A percentile compares a stretch with the other conserved stretches of the same genome.
phyloP scores from a whole-genome alignment of 305 asterid species.

The Withania somnifera region DNA sequence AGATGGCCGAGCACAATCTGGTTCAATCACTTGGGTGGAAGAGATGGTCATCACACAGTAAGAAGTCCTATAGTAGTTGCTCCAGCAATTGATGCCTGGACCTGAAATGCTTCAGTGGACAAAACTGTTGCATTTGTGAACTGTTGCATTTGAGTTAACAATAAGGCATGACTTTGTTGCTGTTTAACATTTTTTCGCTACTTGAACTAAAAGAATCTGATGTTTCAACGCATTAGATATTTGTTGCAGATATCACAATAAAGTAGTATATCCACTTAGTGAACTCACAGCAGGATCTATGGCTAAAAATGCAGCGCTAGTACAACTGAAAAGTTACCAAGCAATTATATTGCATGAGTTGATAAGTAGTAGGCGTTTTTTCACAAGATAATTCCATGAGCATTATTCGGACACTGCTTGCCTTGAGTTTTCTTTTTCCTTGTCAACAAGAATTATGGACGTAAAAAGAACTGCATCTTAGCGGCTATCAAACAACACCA shows the following conservation, averaged over 20 bases:
- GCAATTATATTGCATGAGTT: neutral
- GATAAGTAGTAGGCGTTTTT: neutral
- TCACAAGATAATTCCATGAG: neutral
- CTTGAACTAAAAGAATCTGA: neutral
- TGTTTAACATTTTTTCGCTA: neutral
- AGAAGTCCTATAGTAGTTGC: slow-evolving; percentile 15
- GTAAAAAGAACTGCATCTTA: neutral
- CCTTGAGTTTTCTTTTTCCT: neutral
- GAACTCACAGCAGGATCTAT: neutral
- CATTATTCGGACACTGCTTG: neutral
- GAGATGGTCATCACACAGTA: neutral
- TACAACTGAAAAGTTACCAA: neutral
- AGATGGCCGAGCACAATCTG: neutral
- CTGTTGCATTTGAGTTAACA: neutral
- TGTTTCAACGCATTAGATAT: neutral
- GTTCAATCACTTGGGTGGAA: slow-evolving; percentile 12
- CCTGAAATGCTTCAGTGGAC: neutral
- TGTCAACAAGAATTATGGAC: neutral
- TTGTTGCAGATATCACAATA: neutral
- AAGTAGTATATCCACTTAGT: neutral
- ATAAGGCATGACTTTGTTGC: neutral
- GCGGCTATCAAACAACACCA: neutral
- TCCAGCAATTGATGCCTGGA: neutral
- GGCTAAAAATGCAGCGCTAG: neutral
- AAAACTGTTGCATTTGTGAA: neutral